Conservation (phyloP, 306 rosid species). For the Rubus idaeus region DNA sequence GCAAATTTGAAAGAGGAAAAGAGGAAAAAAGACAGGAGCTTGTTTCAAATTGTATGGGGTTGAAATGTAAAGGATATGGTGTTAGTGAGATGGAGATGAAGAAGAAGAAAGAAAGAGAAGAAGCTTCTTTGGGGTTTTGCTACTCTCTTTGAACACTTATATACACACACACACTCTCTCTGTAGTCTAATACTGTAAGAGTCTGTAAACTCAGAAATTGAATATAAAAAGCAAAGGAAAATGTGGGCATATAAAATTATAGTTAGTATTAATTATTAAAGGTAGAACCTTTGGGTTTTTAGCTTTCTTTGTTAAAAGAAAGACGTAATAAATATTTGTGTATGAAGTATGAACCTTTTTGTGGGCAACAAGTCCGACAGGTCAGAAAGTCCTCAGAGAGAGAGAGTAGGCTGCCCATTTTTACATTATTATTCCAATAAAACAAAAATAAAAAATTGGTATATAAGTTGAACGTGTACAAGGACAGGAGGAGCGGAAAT, state of each 20-base stretch:
- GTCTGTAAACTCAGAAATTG: slow-evolving; percentile 11
- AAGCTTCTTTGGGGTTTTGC: slow-evolving; percentile 40
- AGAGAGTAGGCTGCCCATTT: slow-evolving; percentile 27
- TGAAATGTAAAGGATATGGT: slow-evolving; percentile 16
- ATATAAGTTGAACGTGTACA: not conserved
- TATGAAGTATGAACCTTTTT: slow-evolving; percentile 38
- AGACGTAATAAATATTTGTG: not conserved
- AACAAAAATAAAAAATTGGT: slow-evolving; percentile 10
- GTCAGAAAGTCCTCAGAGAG: slow-evolving; percentile 53
- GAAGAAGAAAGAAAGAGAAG: slow-evolving; percentile 19
- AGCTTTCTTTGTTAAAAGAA: not conserved
- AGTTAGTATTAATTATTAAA: slow-evolving; percentile 12
- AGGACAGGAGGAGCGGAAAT: slow-evolving; percentile 24
- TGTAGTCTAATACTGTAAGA: slow-evolving; percentile 1
- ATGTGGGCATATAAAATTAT: not conserved
- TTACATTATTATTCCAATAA: not conserved
- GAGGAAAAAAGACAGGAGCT: slow-evolving; percentile 3
- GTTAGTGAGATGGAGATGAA: not conserved
- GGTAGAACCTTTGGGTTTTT: slow-evolving; percentile 28
- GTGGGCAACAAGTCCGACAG: slow-evolving; percentile 79
- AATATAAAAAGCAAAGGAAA: slow-evolving; percentile 3
- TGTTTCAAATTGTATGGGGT: slow-evolving; percentile 21
- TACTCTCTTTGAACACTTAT: slow-evolving; percentile 29
- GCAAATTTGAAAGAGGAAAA: slow-evolving; percentile 17
- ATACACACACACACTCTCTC: slow-evolving; percentile 15